phyloP scores from a whole-genome alignment of 768 basidiomycete genomes.

The Auriculariales sp. region DNA sequence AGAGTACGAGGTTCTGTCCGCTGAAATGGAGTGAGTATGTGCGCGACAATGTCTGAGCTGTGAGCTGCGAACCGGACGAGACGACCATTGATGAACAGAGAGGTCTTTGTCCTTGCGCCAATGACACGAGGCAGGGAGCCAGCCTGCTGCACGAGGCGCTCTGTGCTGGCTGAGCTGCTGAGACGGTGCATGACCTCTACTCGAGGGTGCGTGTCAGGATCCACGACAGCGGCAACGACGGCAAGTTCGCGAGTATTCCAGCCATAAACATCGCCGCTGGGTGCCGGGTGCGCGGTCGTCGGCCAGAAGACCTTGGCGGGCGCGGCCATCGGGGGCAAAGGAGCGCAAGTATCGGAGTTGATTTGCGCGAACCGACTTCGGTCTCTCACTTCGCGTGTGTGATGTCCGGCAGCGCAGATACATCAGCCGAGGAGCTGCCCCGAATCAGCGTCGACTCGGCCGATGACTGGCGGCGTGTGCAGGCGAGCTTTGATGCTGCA shows the following conservation, averaged over 20 bases:
- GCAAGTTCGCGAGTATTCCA: neutral
- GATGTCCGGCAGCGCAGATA: too few relatives aligned
- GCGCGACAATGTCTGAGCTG: too few relatives aligned
- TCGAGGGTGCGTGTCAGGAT: too few relatives aligned
- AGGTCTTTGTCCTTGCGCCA: too few relatives aligned
- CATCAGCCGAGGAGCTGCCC: constrained; percentile 22
- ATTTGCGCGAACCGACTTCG: neutral
- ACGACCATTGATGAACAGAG: too few relatives aligned
- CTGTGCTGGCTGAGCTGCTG: neutral
- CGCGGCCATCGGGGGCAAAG: neutral
- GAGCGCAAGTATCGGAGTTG: neutral
- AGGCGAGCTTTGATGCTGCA: constrained; percentile 33
- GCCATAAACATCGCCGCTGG: neutral
- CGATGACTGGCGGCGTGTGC: constrained; percentile 51
- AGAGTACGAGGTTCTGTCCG: neutral
- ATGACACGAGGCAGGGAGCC: neutral
- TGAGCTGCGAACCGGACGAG: too few relatives aligned
- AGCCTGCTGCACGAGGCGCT: neutral
- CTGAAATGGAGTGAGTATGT: too few relatives aligned
- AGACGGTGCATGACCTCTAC: neutral
- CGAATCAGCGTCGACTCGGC: constrained; percentile 52
- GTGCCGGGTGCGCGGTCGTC: neutral
- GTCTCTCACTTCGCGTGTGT: too few relatives aligned
- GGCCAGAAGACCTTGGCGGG: neutral
- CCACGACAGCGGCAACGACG: neutral